Conservation (phyloP, 371 early-diverging fungal genomes). For the Mortierella sp. region DNA sequence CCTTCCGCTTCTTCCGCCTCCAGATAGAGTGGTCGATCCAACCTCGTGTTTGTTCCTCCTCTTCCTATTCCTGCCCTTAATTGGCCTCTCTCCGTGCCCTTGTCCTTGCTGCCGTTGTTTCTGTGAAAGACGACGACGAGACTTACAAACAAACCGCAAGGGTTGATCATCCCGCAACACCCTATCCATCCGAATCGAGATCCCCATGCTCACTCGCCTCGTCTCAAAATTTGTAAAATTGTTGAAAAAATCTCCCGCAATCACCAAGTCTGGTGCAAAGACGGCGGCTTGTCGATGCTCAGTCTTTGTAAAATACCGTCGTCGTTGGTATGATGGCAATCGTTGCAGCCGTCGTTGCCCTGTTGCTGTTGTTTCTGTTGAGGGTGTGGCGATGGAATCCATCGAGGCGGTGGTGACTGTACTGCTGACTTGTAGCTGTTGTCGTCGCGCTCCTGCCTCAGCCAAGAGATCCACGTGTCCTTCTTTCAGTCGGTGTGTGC, state of each 20-base stretch:
- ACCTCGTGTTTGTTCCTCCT: neutral
- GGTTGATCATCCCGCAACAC: constrained; percentile 35
- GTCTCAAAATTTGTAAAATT: constrained; percentile 53
- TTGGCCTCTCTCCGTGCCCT: neutral
- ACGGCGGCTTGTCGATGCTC: constrained; percentile 21
- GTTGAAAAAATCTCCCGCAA: constrained; percentile 53
- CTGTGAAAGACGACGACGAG: neutral
- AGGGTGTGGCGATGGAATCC: neutral
- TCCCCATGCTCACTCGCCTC: constrained; percentile 37
- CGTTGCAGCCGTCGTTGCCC: neutral
- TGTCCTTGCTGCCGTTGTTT: neutral
- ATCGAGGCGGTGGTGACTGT: neutral
- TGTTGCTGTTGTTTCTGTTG: neutral
- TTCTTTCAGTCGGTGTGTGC: constrained; percentile 28
- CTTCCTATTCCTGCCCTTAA: neutral
- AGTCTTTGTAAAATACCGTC: constrained; percentile 23
- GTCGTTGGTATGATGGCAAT: constrained; percentile 24
- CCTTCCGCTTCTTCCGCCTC: neutral
- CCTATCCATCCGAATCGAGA: constrained; percentile 35
- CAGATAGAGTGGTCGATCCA: neutral
- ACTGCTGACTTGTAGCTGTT: neutral
- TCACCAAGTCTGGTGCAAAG: constrained; percentile 32
- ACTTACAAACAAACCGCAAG: constrained; percentile 47
- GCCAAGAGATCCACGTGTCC: constrained; percentile 8
- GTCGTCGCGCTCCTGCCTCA: neutral